These are phyloP conservation scores for Zymoseptoria ardabiliae DNA, from an alignment of 2,329 filamentous ascomycete genomes.

Conservation along the genomic window DNA sequence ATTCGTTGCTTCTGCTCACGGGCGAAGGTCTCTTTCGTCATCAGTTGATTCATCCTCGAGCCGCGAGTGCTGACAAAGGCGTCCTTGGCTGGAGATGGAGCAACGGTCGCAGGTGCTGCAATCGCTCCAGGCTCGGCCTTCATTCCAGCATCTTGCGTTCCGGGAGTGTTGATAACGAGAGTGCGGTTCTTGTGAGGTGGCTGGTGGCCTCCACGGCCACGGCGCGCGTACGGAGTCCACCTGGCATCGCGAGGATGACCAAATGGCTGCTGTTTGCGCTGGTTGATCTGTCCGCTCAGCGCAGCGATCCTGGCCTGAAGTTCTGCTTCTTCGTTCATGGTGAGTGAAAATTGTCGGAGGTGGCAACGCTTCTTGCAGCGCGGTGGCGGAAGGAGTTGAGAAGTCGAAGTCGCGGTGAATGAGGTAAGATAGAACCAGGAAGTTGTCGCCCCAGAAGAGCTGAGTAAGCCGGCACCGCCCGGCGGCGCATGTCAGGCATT, in stretches of 20 bases:
- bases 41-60: slow-evolving; percentile 69
- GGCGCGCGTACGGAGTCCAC: slow-evolving; percentile 22
- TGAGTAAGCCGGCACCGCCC: neutral
- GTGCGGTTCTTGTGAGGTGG: slow-evolving; percentile 49
- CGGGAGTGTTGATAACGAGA: slow-evolving; percentile 41
- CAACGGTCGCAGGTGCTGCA: slow-evolving; percentile 4
- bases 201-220: slow-evolving; percentile 21
- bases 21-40: slow-evolving; percentile 72
- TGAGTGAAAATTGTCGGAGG: neutral
- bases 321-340: slow-evolving; percentile 25
- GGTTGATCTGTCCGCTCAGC: slow-evolving; percentile 25
- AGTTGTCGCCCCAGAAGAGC: neutral
- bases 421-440: neutral
- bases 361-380: neutral
- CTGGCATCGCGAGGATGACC: neutral
- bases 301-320: slow-evolving; percentile 27
- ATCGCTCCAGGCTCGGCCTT: slow-evolving; percentile 9
- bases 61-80: slow-evolving; percentile 64
- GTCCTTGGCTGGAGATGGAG: slow-evolving; percentile 22
- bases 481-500: neutral
- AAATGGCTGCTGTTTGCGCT: slow-evolving; percentile 19
- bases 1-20: slow-evolving; percentile 62
- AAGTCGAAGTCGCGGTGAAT: neutral
- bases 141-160: neutral
- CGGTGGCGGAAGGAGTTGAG: neutral